A percentile compares a stretch with the other conserved stretches of the same genome.
Conservation (phyloP, 257 asterid genomes). For the Solanum peruvianum region DNA sequence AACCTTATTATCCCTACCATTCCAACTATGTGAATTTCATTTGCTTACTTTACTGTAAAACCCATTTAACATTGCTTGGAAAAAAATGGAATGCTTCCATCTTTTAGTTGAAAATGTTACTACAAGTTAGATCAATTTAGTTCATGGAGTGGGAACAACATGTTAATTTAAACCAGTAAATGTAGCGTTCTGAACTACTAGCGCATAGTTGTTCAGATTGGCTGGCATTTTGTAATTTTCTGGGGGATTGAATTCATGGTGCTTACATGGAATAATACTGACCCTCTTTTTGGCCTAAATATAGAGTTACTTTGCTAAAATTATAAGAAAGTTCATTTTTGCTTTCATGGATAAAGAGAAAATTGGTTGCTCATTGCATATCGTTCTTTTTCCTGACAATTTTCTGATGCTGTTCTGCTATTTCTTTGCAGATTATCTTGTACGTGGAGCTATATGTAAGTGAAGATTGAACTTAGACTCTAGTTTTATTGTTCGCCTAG, state of each 20-base stretch:
- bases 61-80: background rate
- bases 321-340: background rate
- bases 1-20: background rate
- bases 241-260: background rate
- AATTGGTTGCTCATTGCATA: background rate
- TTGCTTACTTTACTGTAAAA: background rate
- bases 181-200: background rate
- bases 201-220: background rate
- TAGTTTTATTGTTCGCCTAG: background rate
- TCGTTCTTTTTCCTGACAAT: background rate
- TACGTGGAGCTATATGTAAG: constrained; percentile 83
- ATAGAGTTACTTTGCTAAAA: background rate
- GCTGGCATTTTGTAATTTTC: background rate
- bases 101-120: background rate
- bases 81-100: background rate
- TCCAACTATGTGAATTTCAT: background rate
- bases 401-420: background rate
- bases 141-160: background rate
- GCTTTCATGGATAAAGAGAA: background rate
- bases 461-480: background rate
- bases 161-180: background rate
- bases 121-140: background rate
- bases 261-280: background rate
- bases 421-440: constrained; percentile 52
- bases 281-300: background rate